Conservation (phyloP, 2,329 filamentous ascomycete species). For the Ophiosphaerella korrae region DNA sequence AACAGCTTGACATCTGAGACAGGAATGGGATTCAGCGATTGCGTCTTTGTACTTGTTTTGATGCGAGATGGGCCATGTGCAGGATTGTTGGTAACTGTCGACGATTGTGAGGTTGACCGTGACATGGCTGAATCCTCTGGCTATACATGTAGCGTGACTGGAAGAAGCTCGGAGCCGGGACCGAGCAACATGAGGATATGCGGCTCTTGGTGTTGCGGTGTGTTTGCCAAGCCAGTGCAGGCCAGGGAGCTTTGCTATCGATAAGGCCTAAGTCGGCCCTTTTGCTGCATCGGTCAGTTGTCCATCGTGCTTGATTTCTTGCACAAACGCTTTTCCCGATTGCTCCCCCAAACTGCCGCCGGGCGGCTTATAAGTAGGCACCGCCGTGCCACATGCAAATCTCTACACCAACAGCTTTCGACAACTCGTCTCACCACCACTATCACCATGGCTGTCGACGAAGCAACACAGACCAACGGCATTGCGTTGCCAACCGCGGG, state of each 20-base stretch:
- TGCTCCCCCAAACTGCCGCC: no score
- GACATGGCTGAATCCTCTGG: constrained; percentile 27
- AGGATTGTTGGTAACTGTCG: constrained; percentile 23
- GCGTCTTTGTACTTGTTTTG: constrained; percentile 38
- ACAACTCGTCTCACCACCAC: not conserved
- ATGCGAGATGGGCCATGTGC: constrained; percentile 32
- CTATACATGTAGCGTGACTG: constrained; percentile 11
- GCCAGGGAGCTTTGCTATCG: constrained; percentile 22
- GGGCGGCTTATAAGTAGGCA: no score
- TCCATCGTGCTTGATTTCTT: no score
- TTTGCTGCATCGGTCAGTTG: no score
- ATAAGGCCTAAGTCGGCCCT: constrained; percentile 52
- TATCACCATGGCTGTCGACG: constrained; percentile 33
- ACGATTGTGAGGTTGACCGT: constrained; percentile 30
- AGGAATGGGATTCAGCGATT: constrained; percentile 25
- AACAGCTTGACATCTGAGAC: constrained; percentile 60
- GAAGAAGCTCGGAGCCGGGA: not conserved
- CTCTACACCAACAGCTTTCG: not conserved
- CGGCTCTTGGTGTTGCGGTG: not conserved
- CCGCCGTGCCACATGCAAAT: no score
- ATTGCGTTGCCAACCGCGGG: constrained; percentile 44
- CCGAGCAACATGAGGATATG: not conserved
- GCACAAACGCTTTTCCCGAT: no score
- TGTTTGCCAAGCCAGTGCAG: constrained; percentile 18
- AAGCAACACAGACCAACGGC: constrained; percentile 51